Conservation (phyloP, 1,284 basidiomycete genomes). For the Rugosomyces carneus region DNA sequence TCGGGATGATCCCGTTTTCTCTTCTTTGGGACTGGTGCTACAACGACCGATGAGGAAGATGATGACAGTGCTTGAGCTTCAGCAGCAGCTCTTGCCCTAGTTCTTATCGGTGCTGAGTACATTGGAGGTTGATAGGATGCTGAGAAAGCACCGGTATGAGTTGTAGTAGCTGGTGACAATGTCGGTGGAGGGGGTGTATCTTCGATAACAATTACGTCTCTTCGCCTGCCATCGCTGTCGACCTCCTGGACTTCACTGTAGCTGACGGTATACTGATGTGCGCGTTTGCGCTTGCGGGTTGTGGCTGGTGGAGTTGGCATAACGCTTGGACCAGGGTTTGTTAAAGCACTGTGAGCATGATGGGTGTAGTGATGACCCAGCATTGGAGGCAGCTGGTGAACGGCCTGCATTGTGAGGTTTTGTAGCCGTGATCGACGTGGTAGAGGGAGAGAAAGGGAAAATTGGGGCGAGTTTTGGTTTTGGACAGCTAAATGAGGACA, state of each 20-base stretch:
- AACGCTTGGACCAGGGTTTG: constrained; percentile 39
- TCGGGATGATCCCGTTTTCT: constrained; percentile 67
- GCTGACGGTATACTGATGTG: constrained; percentile 70
- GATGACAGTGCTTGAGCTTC: constrained; percentile 70
- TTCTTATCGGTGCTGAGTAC: constrained; percentile 69
- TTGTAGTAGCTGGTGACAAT: constrained; percentile 59
- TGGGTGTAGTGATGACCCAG: constrained; percentile 52
- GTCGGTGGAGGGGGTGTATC: constrained; percentile 78
- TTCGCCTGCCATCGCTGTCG: constrained; percentile 63
- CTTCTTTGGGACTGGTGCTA: constrained; percentile 67
- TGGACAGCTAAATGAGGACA: constrained; percentile 32
- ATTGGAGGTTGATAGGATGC: constrained; percentile 71
- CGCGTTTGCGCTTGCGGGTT: constrained; percentile 76
- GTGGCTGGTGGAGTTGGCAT: constrained; percentile 58
- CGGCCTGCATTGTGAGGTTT: constrained; percentile 53
- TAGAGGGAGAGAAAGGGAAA: constrained; percentile 35
- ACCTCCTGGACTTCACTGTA: constrained; percentile 82
- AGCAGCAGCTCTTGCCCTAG: constrained; percentile 74
- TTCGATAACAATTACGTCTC: constrained; percentile 84
- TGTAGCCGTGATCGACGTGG: constrained; percentile 38
- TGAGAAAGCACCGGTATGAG: constrained; percentile 61
- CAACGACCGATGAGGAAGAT: constrained; percentile 54
- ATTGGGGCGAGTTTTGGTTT: constrained; percentile 25
- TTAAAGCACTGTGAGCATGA: constrained; percentile 37
- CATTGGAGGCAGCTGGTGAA: constrained; percentile 54